Conservation (phyloP, 2,329 filamentous ascomycete species). For the Sporothrix brunneoviolacea region DNA sequence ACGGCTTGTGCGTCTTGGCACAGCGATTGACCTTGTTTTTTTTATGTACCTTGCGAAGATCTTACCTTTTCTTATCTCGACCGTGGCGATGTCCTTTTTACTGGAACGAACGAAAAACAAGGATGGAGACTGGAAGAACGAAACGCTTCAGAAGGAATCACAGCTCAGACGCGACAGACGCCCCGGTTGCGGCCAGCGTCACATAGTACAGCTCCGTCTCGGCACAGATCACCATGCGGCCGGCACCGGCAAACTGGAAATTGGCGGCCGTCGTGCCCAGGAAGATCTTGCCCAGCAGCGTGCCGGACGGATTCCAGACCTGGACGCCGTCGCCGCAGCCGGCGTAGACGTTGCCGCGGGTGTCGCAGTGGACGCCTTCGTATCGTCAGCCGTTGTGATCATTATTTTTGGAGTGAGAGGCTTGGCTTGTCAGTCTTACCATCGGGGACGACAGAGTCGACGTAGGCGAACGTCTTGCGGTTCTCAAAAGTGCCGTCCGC, state of each 20-base stretch:
- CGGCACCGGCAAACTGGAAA: constrained; percentile 41
- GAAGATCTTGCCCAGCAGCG: constrained; percentile 51
- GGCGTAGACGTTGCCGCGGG: constrained; percentile 48
- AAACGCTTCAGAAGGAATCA: too few relatives aligned
- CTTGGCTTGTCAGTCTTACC: too few relatives aligned
- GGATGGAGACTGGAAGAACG: too few relatives aligned
- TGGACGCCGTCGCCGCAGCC: constrained; percentile 46
- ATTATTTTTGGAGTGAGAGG: too few relatives aligned
- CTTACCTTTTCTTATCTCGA: too few relatives aligned
- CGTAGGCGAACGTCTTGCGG: constrained; percentile 50
- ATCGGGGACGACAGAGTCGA: constrained; percentile 49
- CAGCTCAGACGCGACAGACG: constrained; percentile 13
- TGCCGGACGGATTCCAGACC: constrained; percentile 42
- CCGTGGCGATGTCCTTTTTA: too few relatives aligned
- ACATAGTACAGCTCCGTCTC: constrained; percentile 36
- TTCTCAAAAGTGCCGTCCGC: constrained; percentile 41
- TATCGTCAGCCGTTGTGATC: too few relatives aligned
- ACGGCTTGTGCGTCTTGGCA: too few relatives aligned
- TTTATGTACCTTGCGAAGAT: neutral
- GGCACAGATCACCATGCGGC: constrained; percentile 35
- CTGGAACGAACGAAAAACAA: too few relatives aligned
- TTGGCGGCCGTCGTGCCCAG: constrained; percentile 39
- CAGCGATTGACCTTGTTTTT: neutral
- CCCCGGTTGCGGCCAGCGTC: constrained; percentile 25
- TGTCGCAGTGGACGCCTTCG: constrained; percentile 50